Evolutionary conservation across 2,329 filamentous ascomycete species (phyloP).

Genomic region (Rhynchosporium graminicola): DNA sequence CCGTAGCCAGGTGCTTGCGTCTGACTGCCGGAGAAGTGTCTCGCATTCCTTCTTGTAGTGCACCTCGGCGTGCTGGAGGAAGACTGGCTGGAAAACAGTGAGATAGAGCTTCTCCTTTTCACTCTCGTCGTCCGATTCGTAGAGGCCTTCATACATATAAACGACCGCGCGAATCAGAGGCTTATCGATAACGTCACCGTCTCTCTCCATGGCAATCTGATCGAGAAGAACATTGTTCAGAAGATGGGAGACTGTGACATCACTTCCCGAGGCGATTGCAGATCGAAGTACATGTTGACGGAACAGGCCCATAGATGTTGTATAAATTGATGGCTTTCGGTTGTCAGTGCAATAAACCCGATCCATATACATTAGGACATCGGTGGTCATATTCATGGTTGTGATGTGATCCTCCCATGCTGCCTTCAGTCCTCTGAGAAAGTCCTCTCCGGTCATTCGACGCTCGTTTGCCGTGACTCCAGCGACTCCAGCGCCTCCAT

Average conservation of each 20-base stretch:
- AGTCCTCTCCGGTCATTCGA: constrained; percentile 77
- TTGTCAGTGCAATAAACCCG: constrained; percentile 77
- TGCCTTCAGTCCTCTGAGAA: constrained; percentile 72
- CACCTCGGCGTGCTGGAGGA: constrained; percentile 65
- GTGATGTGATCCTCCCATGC: constrained; percentile 89
- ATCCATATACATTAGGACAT: constrained; percentile 98
- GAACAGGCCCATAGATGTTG: constrained; percentile 82
- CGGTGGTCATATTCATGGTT: constrained; percentile 94
- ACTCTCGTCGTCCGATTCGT: constrained; percentile 76
- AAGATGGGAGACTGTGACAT: constrained; percentile 66
- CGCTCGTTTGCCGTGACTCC: constrained; percentile 74
- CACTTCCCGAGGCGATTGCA: constrained; percentile 47
- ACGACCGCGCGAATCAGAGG: constrained; percentile 79
- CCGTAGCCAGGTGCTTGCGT: constrained; percentile 80
- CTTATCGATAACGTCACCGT: constrained; percentile 86
- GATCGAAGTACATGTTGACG: constrained; percentile 79
- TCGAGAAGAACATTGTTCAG: constrained; percentile 83
- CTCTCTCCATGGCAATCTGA: constrained; percentile 88
- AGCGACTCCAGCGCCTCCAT: constrained; percentile 52
- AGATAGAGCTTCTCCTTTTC: constrained; percentile 82
- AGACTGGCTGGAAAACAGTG: constrained; percentile 77
- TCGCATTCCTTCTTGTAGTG: constrained; percentile 81
- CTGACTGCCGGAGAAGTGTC: constrained; percentile 71
- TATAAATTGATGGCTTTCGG: constrained; percentile 75
- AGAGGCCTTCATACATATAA: constrained; percentile 86